Conservation (phyloP, 2,329 filamentous ascomycete genomes). For the Xylariaceae sp. region DNA sequence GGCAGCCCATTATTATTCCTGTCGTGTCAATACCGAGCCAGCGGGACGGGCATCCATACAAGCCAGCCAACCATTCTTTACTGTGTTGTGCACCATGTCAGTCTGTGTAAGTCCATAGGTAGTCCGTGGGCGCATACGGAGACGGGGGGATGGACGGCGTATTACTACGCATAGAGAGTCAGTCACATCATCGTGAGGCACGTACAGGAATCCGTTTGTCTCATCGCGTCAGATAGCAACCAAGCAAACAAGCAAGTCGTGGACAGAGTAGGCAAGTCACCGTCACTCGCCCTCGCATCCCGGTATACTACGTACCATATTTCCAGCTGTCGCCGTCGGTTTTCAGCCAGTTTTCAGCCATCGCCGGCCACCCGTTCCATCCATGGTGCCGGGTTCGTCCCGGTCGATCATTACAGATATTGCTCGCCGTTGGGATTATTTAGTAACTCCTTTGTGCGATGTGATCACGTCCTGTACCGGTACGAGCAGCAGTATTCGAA, state of each 20-base stretch:
- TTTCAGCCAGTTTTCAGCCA: background rate
- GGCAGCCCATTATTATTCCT: background rate
- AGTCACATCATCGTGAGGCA: no score
- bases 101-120: no score
- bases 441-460: background rate
- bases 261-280: no score
- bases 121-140: no score
- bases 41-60: background rate
- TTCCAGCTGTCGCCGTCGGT: background rate
- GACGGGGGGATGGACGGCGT: no score
- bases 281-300: background rate
- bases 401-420: slow-evolving; percentile 11
- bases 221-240: background rate
- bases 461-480: no score
- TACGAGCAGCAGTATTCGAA: no score
- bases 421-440: background rate
- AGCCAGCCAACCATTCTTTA: no score
- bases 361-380: slow-evolving; percentile 1
- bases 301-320: background rate
- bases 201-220: background rate
- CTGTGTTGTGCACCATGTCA: no score
- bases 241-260: no score
- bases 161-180: no score
- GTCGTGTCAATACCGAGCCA: background rate
- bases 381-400: slow-evolving; percentile 17